Conservation (phyloP, 108 stramenopile species). For the Parietichytrium sp. region DNA sequence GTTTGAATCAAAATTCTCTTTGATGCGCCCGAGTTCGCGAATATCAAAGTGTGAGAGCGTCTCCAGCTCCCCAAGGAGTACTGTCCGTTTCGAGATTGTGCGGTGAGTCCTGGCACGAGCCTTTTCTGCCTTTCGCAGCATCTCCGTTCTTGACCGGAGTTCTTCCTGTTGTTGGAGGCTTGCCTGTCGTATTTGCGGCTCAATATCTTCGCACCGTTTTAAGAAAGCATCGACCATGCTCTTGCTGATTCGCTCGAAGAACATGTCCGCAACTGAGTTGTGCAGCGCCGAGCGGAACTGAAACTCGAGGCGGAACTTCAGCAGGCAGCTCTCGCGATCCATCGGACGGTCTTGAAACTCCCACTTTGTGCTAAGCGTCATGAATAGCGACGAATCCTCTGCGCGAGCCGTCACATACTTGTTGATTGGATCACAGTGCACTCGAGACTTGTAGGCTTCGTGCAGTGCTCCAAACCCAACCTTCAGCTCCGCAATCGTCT, state of each 20-base stretch:
- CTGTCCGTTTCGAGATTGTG: too few relatives aligned
- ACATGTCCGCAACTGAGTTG: conserved; percentile 36
- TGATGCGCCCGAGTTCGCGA: conserved; percentile 20
- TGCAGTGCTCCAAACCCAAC: conserved; percentile 5
- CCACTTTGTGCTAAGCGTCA: conserved; percentile 20
- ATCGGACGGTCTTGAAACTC: conserved; percentile 17
- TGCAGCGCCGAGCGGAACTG: conserved; percentile 10
- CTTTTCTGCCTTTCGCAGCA: conserved; percentile 5
- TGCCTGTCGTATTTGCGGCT: too few relatives aligned
- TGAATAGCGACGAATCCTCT: conserved; percentile 10
- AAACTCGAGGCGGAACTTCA: conserved; percentile 3
- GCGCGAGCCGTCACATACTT: neutral
- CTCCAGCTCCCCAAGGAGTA: conserved; percentile 1
- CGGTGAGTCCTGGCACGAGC: neutral
- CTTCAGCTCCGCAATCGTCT: conserved; percentile 16
- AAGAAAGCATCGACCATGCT: conserved; percentile 33
- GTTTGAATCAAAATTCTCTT: neutral
- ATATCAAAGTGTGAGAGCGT: conserved; percentile 35
- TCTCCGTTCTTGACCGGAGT: too few relatives aligned
- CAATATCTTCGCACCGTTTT: conserved; percentile 6
- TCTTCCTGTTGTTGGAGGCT: too few relatives aligned
- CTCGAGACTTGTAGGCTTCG: conserved; percentile 22
- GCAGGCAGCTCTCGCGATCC: neutral
- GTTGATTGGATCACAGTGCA: neutral
- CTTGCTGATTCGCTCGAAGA: neutral